Evolutionary conservation across 345 rosid genomes (phyloP).

Genomic region (Rhodamnia argentea): DNA sequence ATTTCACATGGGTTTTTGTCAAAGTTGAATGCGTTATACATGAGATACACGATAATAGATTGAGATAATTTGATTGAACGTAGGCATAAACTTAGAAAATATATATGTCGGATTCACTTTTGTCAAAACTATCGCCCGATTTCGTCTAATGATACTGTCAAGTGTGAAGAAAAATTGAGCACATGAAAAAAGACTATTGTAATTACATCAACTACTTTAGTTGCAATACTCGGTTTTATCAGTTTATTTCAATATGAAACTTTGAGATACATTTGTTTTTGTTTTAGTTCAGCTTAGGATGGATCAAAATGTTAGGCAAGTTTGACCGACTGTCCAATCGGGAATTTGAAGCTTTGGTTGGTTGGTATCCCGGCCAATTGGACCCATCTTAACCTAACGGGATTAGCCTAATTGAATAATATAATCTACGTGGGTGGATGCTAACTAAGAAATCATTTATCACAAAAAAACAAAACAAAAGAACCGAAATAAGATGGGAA

Average conservation of each 20-base stretch:
- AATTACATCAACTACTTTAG: not conserved
- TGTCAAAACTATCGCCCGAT: not conserved
- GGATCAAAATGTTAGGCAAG: not conserved
- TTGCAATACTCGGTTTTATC: not conserved
- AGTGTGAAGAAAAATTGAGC: not conserved
- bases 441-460: not conserved
- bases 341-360: not conserved
- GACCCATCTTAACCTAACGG: not conserved
- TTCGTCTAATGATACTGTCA: not conserved
- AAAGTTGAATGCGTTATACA: not conserved
- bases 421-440: not conserved
- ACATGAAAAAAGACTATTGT: no score
- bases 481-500: not conserved
- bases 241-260: not conserved
- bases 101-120: not conserved
- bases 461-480: not conserved
- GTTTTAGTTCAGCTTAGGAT: not conserved
- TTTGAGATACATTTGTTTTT: not conserved
- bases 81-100: not conserved
- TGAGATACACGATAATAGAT: not conserved
- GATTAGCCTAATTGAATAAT: not conserved
- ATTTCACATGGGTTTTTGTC: no score
- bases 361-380: not conserved
- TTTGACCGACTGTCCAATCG: not conserved
- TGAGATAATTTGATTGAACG: not conserved